phyloP scores from a whole-genome alignment of 768 basidiomycete genomes.

The Ramaria rubella region DNA sequence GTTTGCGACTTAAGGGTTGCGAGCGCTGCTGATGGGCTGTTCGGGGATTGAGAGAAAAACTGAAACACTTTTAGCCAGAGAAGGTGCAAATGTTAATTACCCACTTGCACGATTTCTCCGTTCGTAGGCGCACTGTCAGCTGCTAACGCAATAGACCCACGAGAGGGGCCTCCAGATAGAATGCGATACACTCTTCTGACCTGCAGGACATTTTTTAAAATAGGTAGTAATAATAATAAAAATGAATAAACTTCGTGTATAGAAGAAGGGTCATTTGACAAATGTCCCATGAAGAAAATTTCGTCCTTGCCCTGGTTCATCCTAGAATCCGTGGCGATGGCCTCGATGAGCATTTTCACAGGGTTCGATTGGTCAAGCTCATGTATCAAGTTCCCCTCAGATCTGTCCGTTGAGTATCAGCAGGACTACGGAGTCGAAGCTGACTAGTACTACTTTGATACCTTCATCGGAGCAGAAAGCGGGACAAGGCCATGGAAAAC shows the following conservation, averaged over 20 bases:
- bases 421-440: not conserved
- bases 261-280: slow-evolving; percentile 16
- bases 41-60: not conserved
- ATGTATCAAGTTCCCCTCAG: slow-evolving; percentile 69
- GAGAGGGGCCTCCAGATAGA: slow-evolving; percentile 64
- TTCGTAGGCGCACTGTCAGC: slow-evolving; percentile 41
- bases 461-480: slow-evolving; percentile 40
- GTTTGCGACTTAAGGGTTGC: not conserved
- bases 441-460: slow-evolving; percentile 43
- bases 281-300: slow-evolving; percentile 46
- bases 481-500: slow-evolving; percentile 36
- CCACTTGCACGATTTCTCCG: slow-evolving; percentile 49
- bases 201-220: not conserved
- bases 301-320: slow-evolving; percentile 40
- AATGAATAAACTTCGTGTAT: slow-evolving; percentile 16
- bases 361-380: slow-evolving; percentile 53
- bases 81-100: slow-evolving; percentile 6
- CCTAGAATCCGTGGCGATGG: slow-evolving; percentile 34
- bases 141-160: slow-evolving; percentile 59
- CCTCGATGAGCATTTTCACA: slow-evolving; percentile 48
- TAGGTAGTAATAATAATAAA: slow-evolving; percentile 3
- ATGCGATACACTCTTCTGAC: slow-evolving; percentile 40
- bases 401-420: slow-evolving; percentile 32
- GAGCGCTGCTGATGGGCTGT: not conserved
- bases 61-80: not conserved